These are phyloP conservation scores for Aspergillus coremiiformis DNA, from an alignment of 495 filamentous ascomycete genomes.

Conservation along the genomic window DNA sequence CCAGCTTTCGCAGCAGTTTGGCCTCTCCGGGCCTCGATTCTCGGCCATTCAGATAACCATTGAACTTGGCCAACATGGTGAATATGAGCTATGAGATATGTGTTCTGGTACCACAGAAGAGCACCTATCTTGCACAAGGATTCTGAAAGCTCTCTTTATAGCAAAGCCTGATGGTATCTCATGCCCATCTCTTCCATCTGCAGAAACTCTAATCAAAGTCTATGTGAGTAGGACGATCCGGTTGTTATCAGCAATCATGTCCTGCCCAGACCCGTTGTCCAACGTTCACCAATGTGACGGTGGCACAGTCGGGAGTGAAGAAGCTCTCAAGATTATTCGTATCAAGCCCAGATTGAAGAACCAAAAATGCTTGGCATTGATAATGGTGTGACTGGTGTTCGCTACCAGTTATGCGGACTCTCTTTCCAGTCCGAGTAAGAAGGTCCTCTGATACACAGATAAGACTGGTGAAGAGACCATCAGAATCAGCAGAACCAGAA, in stretches of 20 bases:
- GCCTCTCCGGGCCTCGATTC: conserved; percentile 7
- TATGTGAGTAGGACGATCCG: neutral
- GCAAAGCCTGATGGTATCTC: neutral
- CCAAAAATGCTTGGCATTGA: neutral
- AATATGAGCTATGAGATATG: neutral
- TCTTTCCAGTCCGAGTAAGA: too few species aligned
- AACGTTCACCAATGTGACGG: neutral
- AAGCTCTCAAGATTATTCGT: too few species aligned
- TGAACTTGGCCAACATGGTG: neutral
- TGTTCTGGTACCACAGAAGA: neutral
- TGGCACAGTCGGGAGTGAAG: too few species aligned
- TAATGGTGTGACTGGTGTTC: neutral
- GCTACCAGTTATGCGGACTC: too few species aligned
- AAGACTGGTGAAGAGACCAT: neutral
- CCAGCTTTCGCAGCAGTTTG: conserved; percentile 14
- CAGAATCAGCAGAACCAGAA: too few species aligned
- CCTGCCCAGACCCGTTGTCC: neutral
- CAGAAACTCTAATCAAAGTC: neutral
- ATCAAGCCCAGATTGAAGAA: too few species aligned
- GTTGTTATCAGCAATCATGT: neutral
- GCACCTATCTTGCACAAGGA: neutral
- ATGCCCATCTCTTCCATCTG: neutral
- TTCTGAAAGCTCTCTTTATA: neutral
- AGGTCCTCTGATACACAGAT: neutral
- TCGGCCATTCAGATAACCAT: neutral